phyloP scores from a whole-genome alignment of 2,329 filamentous ascomycete genomes.

The Paracoccidioides brasiliensis region DNA sequence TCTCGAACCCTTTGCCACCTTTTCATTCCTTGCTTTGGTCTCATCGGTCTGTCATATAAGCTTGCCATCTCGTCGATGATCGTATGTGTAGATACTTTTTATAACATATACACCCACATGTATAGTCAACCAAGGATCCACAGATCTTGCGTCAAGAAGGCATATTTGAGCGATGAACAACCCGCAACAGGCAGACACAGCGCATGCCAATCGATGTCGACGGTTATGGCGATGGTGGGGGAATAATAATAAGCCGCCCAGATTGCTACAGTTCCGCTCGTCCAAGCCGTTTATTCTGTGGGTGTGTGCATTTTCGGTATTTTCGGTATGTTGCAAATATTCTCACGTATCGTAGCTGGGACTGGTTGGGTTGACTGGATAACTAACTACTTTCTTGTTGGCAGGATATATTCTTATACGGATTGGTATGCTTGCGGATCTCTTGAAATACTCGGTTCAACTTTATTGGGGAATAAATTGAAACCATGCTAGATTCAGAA shows the following conservation, averaged over 20 bases:
- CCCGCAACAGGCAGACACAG: not conserved
- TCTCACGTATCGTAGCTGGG: not conserved
- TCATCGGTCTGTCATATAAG: not conserved
- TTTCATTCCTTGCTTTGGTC: not conserved
- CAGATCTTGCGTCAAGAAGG: not conserved
- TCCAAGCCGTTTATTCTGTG: slow-evolving; percentile 3
- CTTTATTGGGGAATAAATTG: no score
- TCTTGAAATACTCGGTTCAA: no score
- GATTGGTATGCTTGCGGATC: not conserved
- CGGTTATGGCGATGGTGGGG: not conserved
- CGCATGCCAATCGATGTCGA: not conserved
- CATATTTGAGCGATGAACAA: not conserved
- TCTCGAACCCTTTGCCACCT: not conserved
- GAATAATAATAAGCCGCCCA: not conserved
- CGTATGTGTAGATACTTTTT: not conserved
- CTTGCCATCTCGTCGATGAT: not conserved
- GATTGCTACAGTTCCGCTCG: not conserved
- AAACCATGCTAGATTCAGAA: not conserved
- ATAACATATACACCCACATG: not conserved
- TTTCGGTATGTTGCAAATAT: not conserved
- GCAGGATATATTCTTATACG: slow-evolving; percentile 6
- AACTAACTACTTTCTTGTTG: not conserved
- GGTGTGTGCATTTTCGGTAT: slow-evolving; percentile 4
- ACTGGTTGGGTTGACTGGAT: not conserved
- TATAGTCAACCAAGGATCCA: not conserved